Conservation (phyloP, 2,329 filamentous ascomycete species). For the Aspergillus pseudonomiae region DNA sequence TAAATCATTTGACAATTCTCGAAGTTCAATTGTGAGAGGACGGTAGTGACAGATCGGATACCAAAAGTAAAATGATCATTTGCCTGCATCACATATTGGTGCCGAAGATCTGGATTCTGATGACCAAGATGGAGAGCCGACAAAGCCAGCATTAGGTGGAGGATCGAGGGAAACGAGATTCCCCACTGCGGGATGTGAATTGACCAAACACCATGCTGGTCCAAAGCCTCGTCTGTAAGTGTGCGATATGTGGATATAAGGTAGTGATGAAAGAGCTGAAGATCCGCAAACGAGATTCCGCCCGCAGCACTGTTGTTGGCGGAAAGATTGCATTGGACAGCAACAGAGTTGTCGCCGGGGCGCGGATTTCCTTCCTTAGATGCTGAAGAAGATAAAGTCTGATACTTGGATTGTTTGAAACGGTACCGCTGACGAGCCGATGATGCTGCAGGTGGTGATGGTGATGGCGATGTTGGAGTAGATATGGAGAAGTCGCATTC, state of each 20-base stretch:
- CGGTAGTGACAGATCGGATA: constrained; percentile 33
- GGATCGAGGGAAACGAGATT: constrained; percentile 33
- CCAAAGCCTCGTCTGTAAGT: constrained; percentile 23
- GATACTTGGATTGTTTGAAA: constrained; percentile 27
- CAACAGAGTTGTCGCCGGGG: constrained; percentile 4
- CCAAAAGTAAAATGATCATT: constrained; percentile 40
- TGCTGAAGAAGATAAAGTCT: constrained; percentile 4
- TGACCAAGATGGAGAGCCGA: constrained; percentile 33
- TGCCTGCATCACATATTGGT: constrained; percentile 30
- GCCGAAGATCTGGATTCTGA: constrained; percentile 21
- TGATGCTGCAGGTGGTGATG: constrained; percentile 7
- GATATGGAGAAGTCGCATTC: constrained; percentile 29
- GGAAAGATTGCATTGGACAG: constrained; percentile 22
- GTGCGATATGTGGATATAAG: constrained; percentile 30
- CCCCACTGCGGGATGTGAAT: constrained; percentile 35
- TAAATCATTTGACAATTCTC: constrained; percentile 38
- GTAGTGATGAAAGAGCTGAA: constrained; percentile 38
- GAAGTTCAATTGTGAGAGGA: constrained; percentile 28
- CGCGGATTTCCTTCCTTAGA: neutral
- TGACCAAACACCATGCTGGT: constrained; percentile 32
- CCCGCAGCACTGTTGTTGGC: constrained; percentile 8
- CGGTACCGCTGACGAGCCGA: constrained; percentile 15
- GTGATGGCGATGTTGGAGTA: constrained; percentile 11
- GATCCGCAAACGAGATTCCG: constrained; percentile 31
- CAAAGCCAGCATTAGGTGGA: constrained; percentile 37